These are phyloP conservation scores for Phytophthora ohioensis DNA, from an alignment of 352 stramenopile genomes.

Conservation along the genomic window DNA sequence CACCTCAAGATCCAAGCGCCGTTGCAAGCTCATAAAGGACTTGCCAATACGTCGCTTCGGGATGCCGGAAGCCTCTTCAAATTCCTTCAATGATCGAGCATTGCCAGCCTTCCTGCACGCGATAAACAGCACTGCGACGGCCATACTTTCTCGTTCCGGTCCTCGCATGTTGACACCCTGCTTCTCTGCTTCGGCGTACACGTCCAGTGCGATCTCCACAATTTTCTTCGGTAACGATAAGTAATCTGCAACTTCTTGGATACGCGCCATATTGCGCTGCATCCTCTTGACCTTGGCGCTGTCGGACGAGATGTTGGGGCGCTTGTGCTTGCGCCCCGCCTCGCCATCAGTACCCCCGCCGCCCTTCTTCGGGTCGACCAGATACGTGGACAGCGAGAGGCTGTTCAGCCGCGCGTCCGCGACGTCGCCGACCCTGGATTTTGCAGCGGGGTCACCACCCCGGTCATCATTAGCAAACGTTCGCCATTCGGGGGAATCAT, in stretches of 20 bases:
- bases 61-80: conserved; percentile 77
- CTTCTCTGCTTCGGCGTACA: conserved; percentile 76
- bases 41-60: conserved; percentile 84
- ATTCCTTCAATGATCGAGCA: conserved; percentile 77
- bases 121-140: conserved; percentile 75
- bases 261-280: conserved; percentile 71
- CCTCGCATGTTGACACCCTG: conserved; percentile 71
- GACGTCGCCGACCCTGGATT: conserved; percentile 83
- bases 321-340: conserved; percentile 50
- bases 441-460: conserved; percentile 76
- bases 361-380: conserved; percentile 66
- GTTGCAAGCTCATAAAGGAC: conserved; percentile 75
- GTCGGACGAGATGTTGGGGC: conserved; percentile 68
- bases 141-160: conserved; percentile 73
- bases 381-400: conserved; percentile 70
- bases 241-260: conserved; percentile 73
- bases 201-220: conserved; percentile 73
- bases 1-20: conserved; percentile 68
- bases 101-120: conserved; percentile 75
- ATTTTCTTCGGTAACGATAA: conserved; percentile 77
- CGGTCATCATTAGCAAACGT: conserved; percentile 91
- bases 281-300: conserved; percentile 69
- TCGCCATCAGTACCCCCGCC: conserved; percentile 34
- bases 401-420: conserved; percentile 69
- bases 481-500: conserved; percentile 89